phyloP scores from a whole-genome alignment of 257 asterid genomes.

The Vinca minor region DNA sequence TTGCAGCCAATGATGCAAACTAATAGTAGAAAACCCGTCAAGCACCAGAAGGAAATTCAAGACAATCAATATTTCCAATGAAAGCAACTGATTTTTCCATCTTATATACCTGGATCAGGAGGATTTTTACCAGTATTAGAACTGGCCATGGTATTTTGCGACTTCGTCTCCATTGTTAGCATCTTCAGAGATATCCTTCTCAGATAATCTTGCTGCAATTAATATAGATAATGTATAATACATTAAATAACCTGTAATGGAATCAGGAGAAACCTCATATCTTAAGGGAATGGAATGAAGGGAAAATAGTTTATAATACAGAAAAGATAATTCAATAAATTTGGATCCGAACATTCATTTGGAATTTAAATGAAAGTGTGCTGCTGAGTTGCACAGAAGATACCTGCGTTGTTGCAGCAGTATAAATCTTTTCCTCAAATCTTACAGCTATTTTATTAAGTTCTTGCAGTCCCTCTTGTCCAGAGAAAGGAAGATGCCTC shows the following conservation, averaged over 20 bases:
- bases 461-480: constrained; percentile 70
- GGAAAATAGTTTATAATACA: not conserved
- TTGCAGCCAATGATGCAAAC: not conserved
- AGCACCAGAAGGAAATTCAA: too few species aligned
- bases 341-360: too few species aligned
- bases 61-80: not conserved
- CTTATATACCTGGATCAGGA: constrained; percentile 54
- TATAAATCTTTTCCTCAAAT: constrained; percentile 75
- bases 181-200: constrained; percentile 81
- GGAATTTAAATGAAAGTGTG: too few species aligned
- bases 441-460: constrained; percentile 75
- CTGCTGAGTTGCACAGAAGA: constrained; percentile 1
- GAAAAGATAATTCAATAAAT: not conserved
- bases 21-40: too few species aligned
- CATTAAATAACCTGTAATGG: not conserved
- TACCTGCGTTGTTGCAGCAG: constrained; percentile 81
- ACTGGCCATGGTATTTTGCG: constrained; percentile 48
- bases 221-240: constrained; percentile 9
- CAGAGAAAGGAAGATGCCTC: constrained; percentile 84
- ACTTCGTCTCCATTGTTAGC: constrained; percentile 75
- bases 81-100: not conserved
- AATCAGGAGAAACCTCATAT: not conserved
- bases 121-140: constrained; percentile 47
- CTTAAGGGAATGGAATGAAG: not conserved
- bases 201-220: constrained; percentile 66